These are phyloP conservation scores for Athelia sp. DNA, from an alignment of 1,284 basidiomycete species.

Conservation along the genomic window DNA sequence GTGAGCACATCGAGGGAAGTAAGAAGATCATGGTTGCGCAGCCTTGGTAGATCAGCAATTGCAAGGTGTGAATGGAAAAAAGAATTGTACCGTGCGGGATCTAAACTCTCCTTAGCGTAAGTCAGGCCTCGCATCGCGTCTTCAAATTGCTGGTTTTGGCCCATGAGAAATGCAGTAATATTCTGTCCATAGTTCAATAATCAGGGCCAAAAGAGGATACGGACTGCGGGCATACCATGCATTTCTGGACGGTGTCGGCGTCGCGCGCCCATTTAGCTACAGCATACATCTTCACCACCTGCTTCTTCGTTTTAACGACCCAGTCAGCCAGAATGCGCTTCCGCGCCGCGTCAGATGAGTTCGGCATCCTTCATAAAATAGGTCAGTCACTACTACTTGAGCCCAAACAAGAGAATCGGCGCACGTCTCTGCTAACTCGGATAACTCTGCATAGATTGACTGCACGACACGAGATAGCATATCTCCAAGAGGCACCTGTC, in stretches of 20 bases:
- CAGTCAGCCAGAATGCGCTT: slow-evolving; percentile 83
- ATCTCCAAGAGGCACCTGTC: slow-evolving; percentile 71
- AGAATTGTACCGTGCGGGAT: slow-evolving; percentile 54
- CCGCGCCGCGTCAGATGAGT: slow-evolving; percentile 75
- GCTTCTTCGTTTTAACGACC: slow-evolving; percentile 84
- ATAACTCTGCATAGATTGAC: slow-evolving; percentile 78
- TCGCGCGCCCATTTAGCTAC: slow-evolving; percentile 81
- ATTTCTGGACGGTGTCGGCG: slow-evolving; percentile 75
- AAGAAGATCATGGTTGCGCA: slow-evolving; percentile 86
- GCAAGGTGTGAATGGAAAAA: not conserved
- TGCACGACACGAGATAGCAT: slow-evolving; percentile 75
- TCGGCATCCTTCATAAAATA: slow-evolving; percentile 58
- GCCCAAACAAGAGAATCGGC: not conserved
- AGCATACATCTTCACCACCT: slow-evolving; percentile 86
- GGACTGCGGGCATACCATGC: slow-evolving; percentile 58
- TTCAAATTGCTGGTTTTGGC: slow-evolving; percentile 81
- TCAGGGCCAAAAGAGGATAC: not conserved
- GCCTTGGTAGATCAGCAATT: slow-evolving; percentile 33
- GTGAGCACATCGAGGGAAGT: slow-evolving; percentile 85
- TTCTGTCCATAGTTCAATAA: slow-evolving; percentile 42
- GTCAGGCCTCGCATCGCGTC: slow-evolving; percentile 61
- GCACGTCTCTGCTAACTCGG: slow-evolving; percentile 83
- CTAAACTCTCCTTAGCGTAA: slow-evolving; percentile 60
- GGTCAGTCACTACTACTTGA: slow-evolving; percentile 4
- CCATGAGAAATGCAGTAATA: slow-evolving; percentile 78